A percentile compares a stretch with the other conserved stretches of the same genome.
These are phyloP conservation scores for Chlamydomonas schloesseri DNA, from an alignment of 139 green algal species.

Conservation along the genomic window DNA sequence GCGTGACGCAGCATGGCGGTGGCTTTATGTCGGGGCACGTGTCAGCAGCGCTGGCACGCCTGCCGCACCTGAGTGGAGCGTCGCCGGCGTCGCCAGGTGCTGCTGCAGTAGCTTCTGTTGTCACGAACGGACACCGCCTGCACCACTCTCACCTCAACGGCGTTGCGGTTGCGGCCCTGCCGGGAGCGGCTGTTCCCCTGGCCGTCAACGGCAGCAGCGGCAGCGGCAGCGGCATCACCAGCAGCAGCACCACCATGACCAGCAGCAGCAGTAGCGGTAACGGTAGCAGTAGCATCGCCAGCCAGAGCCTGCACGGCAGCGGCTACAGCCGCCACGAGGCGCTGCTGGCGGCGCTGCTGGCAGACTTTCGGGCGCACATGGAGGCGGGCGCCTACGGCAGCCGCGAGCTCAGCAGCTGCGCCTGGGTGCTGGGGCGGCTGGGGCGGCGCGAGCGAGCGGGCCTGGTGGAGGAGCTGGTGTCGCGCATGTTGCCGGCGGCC, in stretches of 20 bases:
- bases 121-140: no score
- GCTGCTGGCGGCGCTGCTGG: slow-evolving; percentile 8
- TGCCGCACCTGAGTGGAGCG: neutral
- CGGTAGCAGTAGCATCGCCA: neutral
- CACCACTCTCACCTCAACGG: no score
- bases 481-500: slow-evolving; percentile 1
- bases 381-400: slow-evolving; percentile 4
- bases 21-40: neutral
- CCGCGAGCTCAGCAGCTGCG: slow-evolving; percentile 23
- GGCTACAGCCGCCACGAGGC: neutral
- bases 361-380: neutral
- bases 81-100: neutral
- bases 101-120: no score
- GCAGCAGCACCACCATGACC: no score
- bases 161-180: no score
- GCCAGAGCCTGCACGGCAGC: neutral
- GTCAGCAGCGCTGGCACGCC: neutral
- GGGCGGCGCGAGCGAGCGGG: neutral
- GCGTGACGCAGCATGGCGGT: neutral
- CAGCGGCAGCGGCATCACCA: no score
- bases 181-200: no score
- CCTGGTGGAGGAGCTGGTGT: neutral
- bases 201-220: no score
- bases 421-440: slow-evolving; percentile 44
- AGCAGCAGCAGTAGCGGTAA: no score